phyloP scores from a whole-genome alignment of 441 rosid species.

The Populus hybrid region DNA sequence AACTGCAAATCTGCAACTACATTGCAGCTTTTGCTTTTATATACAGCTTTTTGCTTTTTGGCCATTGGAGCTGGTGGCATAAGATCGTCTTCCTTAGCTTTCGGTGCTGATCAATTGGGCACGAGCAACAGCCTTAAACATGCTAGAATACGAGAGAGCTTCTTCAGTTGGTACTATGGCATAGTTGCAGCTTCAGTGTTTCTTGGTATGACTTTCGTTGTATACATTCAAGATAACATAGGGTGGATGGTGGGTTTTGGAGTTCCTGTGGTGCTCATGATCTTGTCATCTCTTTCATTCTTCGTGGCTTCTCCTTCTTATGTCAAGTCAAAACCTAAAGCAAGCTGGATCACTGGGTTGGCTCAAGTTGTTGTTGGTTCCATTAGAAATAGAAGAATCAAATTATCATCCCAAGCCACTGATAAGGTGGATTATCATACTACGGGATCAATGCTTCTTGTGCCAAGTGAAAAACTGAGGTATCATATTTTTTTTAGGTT shows the following conservation, averaged over 20 bases:
- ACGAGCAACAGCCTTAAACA: neutral
- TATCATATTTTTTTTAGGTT: conserved; percentile 2
- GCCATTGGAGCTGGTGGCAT: conserved; percentile 64
- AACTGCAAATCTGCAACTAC: conserved; percentile 37
- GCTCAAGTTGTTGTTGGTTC: conserved; percentile 52
- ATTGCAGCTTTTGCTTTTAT: conserved; percentile 40
- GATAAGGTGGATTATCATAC: conserved; percentile 15
- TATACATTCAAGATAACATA: conserved; percentile 52
- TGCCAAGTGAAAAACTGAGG: conserved; percentile 56
- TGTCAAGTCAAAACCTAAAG: conserved; percentile 32
- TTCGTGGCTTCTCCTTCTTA: conserved; percentile 49
- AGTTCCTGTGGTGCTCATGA: conserved; percentile 43
- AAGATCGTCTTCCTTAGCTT: conserved; percentile 50
- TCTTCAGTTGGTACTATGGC: conserved; percentile 41
- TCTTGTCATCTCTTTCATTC: conserved; percentile 43
- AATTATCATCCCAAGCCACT: conserved; percentile 20
- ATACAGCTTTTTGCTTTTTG: conserved; percentile 41
- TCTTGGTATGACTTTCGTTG: conserved; percentile 42
- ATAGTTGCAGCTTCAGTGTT: conserved; percentile 28
- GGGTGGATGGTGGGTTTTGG: conserved; percentile 77
- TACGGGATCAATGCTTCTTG: conserved; percentile 22
- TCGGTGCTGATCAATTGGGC: conserved; percentile 30
- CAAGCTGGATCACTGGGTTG: conserved; percentile 43
- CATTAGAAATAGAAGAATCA: conserved; percentile 32
- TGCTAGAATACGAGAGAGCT: conserved; percentile 7